Conservation (phyloP, 1,139 yeast species). For the Nadsonia commutata region DNA sequence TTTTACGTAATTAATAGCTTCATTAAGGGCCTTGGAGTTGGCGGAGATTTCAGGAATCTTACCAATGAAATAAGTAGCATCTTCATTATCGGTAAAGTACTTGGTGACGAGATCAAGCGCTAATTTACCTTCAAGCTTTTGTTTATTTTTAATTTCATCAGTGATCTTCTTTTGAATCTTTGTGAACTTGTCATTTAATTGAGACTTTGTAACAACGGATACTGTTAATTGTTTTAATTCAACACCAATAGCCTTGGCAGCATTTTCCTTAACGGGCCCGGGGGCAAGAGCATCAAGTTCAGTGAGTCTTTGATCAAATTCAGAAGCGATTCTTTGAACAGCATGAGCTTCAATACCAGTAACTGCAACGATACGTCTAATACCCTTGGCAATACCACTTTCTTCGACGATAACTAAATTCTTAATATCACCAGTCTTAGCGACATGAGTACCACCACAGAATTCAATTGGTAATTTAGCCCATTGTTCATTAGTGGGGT, state of each 20-base stretch:
- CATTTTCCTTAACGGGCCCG: slow-evolving; percentile 53
- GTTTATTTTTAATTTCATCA: slow-evolving; percentile 75
- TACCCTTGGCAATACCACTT: slow-evolving; percentile 96
- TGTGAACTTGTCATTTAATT: slow-evolving; percentile 57
- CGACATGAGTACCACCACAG: slow-evolving; percentile 98
- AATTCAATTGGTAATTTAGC: slow-evolving; percentile 69
- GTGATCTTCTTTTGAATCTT: slow-evolving; percentile 73
- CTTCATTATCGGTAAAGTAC: slow-evolving; percentile 41
- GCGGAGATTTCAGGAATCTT: slow-evolving; percentile 54
- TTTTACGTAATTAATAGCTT: slow-evolving; percentile 76
- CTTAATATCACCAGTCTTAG: slow-evolving; percentile 83
- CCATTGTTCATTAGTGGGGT: slow-evolving; percentile 69
- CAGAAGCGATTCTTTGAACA: slow-evolving; percentile 71
- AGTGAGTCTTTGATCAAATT: slow-evolving; percentile 47
- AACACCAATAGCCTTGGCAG: slow-evolving; percentile 71
- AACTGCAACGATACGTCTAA: slow-evolving; percentile 93
- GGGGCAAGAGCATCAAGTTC: slow-evolving; percentile 40
- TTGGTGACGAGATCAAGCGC: slow-evolving; percentile 66
- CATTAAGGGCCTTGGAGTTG: slow-evolving; percentile 88
- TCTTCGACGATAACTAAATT: slow-evolving; percentile 84
- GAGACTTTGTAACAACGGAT: slow-evolving; percentile 68
- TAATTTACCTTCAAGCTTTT: slow-evolving; percentile 75
- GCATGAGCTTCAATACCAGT: slow-evolving; percentile 83
- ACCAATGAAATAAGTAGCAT: slow-evolving; percentile 44
- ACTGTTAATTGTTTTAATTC: slow-evolving; percentile 68